Base-by-base conservation (phyloP, 2,329 filamentous ascomycete species). In the Didymella glomerata region DNA sequence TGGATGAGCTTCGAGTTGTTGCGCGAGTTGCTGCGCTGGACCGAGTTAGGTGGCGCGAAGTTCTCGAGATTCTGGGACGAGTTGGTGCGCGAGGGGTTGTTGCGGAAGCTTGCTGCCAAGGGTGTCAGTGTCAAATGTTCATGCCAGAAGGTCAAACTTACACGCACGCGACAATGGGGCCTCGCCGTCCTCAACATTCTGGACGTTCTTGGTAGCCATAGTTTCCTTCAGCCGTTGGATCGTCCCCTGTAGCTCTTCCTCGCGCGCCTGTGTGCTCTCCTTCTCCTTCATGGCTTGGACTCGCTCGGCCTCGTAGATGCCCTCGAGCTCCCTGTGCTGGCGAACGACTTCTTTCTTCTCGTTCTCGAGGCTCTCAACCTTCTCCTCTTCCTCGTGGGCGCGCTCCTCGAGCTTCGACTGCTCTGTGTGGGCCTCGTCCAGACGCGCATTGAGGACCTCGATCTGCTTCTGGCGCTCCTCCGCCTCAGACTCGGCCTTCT, bases 191-290 rank as follows among this genome's bases (percentile, higher is more conserved):
- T 82, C 76, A 61, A 79, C 81, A 38, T 78, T 78, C 52, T 81
- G 81, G 68, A 82, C 76, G 69, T 89, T 89, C 75, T 90, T 88
- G 78, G 93, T 90, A 50, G 91, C 89, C 57, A 97, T 82, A 48
- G 88, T 90, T 76, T 97, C 93, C 83, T 97, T 98, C 68, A 99
- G 82, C 54, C 94, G 85, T 79, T 96, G 92, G 72, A 98, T 95
- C 54, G 94, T 90, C 57, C 86, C 83, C 77, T 96, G 92, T 85
- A 98, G 88, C 77, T 97, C 93, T 73, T 97, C 93, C 74, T 97
- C 93, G 57, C 89, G 86, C 68, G 89, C 90, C 54, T 86, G 83
- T 78, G 93, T 90, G 68, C 96, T 92, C 66, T 97, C 93, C 80
- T 96, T 95, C 77, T 98, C 94, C 78, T 93, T 92, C 72, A 92